Evolutionary conservation across 768 basidiomycete genomes (phyloP), one percentile per base, ranked within the genome.

Genomic region (Boletus edulis): DNA sequence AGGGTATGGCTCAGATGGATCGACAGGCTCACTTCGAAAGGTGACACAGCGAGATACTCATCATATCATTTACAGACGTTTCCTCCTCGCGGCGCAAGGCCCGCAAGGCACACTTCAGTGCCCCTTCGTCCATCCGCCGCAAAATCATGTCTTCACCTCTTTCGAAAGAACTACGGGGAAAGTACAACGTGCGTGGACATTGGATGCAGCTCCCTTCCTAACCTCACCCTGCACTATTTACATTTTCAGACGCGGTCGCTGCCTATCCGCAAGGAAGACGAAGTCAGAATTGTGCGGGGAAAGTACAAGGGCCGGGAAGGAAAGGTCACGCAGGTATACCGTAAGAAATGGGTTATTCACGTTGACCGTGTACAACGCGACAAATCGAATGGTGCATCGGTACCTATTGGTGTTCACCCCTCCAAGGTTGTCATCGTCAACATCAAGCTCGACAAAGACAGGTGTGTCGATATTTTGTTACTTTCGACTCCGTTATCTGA

Each of bases 301-400:
- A 95, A 96, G 75, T 94, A 97, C 85, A 97, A 97, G 82, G 96
- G 97, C 49, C 85, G 94, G 70, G 96, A 99, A 81, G 96, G 96
- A 68, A 98, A 98, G 79, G 86, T 99, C 59, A 92, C 91, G 56
- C 89, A 94, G 76, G 95, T 98, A 61, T 96, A 95, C 83, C 90
- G 95, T 74, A 96, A 96, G 87, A 95, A 96, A 76, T 98, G 92
- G 91, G 92, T 98, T 52, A 89, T 99, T 74, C 89, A 98, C 77
- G 91, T 99, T 70, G 96, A 99, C 76, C 92, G 96, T 71, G 94
- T 99, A 52, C 87, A 90, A 74, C 86, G 94, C 63, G 96, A 99
- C 81, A 98, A 98, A 77, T 92, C 93, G 62, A 97, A 96, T 71
- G 96, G 97, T 61, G 88, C 94, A 56, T 85, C 94, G 52, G 85